Evolutionary conservation across 73 alveolate genomes (phyloP).

Genomic region (Tetrahymena malaccensis): DNA sequence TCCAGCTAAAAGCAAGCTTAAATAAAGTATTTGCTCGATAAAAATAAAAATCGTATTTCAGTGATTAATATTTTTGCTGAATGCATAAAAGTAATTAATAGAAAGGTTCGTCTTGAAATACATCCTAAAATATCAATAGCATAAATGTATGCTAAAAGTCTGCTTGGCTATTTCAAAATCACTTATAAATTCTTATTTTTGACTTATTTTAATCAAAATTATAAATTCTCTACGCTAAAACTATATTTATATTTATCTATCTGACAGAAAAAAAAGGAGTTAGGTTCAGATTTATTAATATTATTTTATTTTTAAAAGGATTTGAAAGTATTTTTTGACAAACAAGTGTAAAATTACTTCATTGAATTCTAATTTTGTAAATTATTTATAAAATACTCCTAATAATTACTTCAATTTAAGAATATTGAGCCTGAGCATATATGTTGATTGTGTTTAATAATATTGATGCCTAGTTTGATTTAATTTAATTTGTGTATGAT

Average conservation of each 20-base stretch:
- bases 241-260: too few species aligned
- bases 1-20: not conserved
- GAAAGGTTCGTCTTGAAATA: not conserved
- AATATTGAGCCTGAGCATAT: too few species aligned
- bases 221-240: not conserved
- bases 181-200: not conserved
- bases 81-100: not conserved
- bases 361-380: too few species aligned
- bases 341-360: not conserved
- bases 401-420: too few species aligned
- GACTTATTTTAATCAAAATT: not conserved
- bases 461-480: not conserved
- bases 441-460: too few species aligned
- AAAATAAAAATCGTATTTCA: too few species aligned
- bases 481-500: too few species aligned
- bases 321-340: too few species aligned
- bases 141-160: not conserved
- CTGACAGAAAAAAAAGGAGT: not conserved
- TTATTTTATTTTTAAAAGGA: too few species aligned
- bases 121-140: not conserved
- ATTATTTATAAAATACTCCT: too few species aligned
- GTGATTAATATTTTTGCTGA: not conserved
- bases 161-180: not conserved
- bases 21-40: not conserved
- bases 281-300: too few species aligned